Evolutionary conservation across 192 early-diverging fungal genomes (phyloP).

Genomic region (Chytriomyces sp.): DNA sequence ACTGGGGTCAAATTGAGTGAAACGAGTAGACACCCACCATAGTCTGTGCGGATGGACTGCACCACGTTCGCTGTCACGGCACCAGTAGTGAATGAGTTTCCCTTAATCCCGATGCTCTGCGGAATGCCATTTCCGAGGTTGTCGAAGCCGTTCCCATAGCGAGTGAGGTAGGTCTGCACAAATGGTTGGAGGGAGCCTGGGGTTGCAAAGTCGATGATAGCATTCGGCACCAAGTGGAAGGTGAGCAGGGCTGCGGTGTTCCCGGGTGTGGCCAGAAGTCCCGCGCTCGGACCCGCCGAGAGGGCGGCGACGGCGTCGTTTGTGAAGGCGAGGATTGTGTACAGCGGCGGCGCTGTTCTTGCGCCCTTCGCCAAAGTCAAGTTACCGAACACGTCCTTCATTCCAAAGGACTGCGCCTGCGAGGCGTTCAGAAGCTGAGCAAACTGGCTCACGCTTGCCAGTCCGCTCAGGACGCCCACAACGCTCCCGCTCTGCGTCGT

Average conservation of each 20-base stretch:
- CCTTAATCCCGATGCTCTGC: neutral
- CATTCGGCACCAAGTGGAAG: neutral
- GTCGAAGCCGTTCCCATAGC: neutral
- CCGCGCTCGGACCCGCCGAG: neutral
- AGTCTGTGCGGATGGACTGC: neutral
- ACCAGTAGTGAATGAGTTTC: neutral
- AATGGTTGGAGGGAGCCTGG: neutral
- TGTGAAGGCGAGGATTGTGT: slow-evolving; percentile 15
- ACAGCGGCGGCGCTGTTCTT: neutral
- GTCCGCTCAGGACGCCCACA: neutral
- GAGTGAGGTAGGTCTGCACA: neutral
- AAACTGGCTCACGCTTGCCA: neutral
- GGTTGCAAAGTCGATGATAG: neutral
- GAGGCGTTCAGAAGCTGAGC: neutral
- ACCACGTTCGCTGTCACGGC: neutral
- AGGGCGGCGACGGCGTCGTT: neutral
- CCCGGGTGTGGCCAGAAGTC: neutral
- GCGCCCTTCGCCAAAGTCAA: neutral
- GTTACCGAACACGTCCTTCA: neutral
- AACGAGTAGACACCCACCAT: neutral
- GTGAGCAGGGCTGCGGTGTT: neutral
- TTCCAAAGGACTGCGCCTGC: neutral
- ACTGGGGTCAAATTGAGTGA: neutral
- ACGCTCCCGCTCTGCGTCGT: neutral
- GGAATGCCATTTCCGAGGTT: neutral